Evolutionary conservation across 2,329 filamentous ascomycete genomes (phyloP), one percentile per base, ranked within the genome.

Genomic region (Penicillium sp.): DNA sequence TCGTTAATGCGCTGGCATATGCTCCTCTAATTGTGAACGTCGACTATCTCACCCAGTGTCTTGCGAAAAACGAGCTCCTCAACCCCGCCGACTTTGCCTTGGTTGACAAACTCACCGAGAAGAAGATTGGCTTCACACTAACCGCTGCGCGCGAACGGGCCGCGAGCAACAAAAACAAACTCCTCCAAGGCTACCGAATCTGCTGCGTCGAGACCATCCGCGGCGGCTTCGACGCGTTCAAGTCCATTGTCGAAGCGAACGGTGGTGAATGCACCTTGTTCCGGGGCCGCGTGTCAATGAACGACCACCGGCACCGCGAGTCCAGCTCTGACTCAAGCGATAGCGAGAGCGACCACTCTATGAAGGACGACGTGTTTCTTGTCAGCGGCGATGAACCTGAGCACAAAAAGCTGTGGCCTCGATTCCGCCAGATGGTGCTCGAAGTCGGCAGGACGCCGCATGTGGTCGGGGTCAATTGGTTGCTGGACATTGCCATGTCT

Each of bases 401-500:
- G 2, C 92, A 97, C 70, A 82, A 82, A 68, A 81, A 82, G 61
- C 74, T 96, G 56, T 97, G 92, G 90, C 77, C 81, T 14, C 85
- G 85, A 59, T 99, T 99, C 71, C 80, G 84, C 56, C 84, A 89
- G 52, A 86, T 96, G 83, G 92, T 90, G 2, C 77, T 81, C 60
- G 87, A 86, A 63, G 87, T 89, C 46, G 87, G 90, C 67, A 91
- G 93, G 82, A 82, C 86, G 62, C 87, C 92, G 2, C 81, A 89
- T 53, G 86, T 99, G 42, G 91, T 97, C 23, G 83, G 83, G 47
- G 83, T 89, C 2, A 92, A 99, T 68, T 99, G 94, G 94, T 72
- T 99, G 65, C 77, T 99, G 57, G 88, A 92, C 66, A 86, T 91
- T 59, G 90, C 91, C 4, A 93, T 99, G 89, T 85, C 84, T 65